Base-by-base conservation (phyloP, 345 rosid genomes). In the Lepidium africanum region DNA sequence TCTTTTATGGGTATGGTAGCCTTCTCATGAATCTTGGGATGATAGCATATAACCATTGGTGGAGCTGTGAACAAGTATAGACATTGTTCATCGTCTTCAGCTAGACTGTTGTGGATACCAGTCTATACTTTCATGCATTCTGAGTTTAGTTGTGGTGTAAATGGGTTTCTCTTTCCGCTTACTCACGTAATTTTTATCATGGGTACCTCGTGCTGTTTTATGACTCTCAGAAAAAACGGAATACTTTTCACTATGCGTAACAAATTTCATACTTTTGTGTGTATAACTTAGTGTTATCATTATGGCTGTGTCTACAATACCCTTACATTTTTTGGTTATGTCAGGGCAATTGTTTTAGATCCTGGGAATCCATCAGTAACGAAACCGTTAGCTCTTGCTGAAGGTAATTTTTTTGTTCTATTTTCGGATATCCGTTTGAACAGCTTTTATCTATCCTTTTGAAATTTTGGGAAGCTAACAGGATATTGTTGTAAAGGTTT, bases 321-420 rank as follows among this genome's bases (percentile, higher is more conserved):
- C 40, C 40, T 41, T 56, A 47, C 53, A 32, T 33, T 45, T 30
- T 74, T 41, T 69, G 7, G 47, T 48, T 51, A 16, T 75, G 65
- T 30, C 88, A 94, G 99, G 84, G 90, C 99, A 63, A 91, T 94
- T 75, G 83, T 91, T 42, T 80, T 94, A 72, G 99, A 94, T 43
- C 86, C 79, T 67, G 97, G 85, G 63, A 89, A 81, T 79, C 93
- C 99, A 15, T 79, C 91, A 21, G 70, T 84, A 83, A 83, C 87
- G 75, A 85, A 85, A 86, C 86, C 84, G 77, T 38, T 91, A 73
- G 91, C 78, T 62, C 93, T 79, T 73, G 95, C 78, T 52, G 99
- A 94, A 80, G 85, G 99, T 94, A 85, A 77, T 77, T 51, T 64
- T 60, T 71, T 63, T 19, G 3, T 51, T 56, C 59, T 27, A 3